Conservation (phyloP, 805 yeast species). For the Hagleromyces aurorensis region DNA sequence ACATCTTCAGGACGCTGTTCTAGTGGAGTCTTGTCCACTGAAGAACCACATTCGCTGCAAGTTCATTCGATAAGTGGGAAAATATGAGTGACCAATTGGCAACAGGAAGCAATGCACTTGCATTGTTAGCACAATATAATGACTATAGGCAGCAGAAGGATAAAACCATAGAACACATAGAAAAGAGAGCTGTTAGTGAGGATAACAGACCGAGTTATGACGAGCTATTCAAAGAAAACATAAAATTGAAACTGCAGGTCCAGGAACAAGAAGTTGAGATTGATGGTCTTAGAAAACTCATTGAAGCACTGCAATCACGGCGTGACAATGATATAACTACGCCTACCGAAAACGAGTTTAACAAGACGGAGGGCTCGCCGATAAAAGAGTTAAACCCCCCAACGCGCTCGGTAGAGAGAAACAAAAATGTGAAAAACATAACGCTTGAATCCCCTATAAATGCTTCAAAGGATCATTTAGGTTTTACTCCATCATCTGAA, state of each 20-base stretch:
- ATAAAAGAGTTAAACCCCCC: slow-evolving; percentile 26
- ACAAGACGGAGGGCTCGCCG: neutral
- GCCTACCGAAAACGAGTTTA: neutral
- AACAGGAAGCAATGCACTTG: slow-evolving; percentile 16
- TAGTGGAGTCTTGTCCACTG: too few species aligned
- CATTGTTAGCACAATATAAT: slow-evolving; percentile 26
- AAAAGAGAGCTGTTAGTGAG: slow-evolving; percentile 12
- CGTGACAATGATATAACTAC: too few species aligned
- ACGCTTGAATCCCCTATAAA: slow-evolving; percentile 3
- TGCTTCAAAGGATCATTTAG: too few species aligned
- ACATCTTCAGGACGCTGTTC: too few species aligned
- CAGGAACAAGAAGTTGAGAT: slow-evolving; percentile 24
- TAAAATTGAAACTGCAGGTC: slow-evolving; percentile 20
- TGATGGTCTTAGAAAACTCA: slow-evolving; percentile 10
- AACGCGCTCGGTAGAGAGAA: slow-evolving; percentile 35
- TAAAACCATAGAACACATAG: slow-evolving; percentile 23
- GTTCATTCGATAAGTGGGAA: too few species aligned
- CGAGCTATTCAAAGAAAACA: slow-evolving; percentile 27
- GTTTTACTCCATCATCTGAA: too few species aligned
- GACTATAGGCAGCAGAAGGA: slow-evolving; percentile 25
- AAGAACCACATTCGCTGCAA: too few species aligned
- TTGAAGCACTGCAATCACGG: slow-evolving; percentile 14
- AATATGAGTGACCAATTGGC: slow-evolving; percentile 4
- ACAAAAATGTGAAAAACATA: slow-evolving; percentile 15
- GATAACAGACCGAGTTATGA: slow-evolving; percentile 22